Evolutionary conservation across 2,329 filamentous ascomycete genomes (phyloP), one percentile per base, ranked within the genome.

Genomic region (Curvularia sp.): DNA sequence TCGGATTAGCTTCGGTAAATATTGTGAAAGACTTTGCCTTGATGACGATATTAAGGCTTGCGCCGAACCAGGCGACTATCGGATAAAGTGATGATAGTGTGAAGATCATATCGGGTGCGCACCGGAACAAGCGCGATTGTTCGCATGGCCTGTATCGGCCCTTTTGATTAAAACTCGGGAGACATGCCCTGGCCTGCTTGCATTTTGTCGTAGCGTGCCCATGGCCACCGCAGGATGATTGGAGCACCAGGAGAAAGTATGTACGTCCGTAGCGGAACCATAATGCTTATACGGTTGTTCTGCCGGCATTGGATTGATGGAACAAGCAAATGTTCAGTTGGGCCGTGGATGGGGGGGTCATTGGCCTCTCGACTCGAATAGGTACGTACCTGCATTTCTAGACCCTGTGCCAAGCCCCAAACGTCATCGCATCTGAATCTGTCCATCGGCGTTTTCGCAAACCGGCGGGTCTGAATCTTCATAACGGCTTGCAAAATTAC

Each of bases 61-160:
- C 23, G 25, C 27, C 25, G 28, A 46, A 13, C 46, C 43, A 39
- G 51, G 43, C 18, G 21, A 13, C 27, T 53, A 56, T 61, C 47
- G 53, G 52, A 50, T 12, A 47, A 49, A 38, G 55, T 52, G 12
- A 34, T 56, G 53, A 61, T 57, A 56, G 53, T 30, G 49, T 34
- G 48, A 49, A 47, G 42, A 53, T 32, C n/a, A 45, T 53, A 45
- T 53, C 49, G 41, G 57, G 30, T 45, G 25, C 34, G 34, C 27
- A 55, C 60, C 49, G 52, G 30, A 32, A 41, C 27, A 42, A 27
- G 42, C 25, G 50, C 53, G 36, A 58, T 60, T 46, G 38, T 53
- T 55, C 49, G 50, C 36, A 54, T 57, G 36, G n/a, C 34, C 48
- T 56, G 43, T 57, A 62, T 64, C 57, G 60, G 59, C 51, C 66